phyloP scores from a whole-genome alignment of 2,329 filamentous ascomycete species.

The Xylariaceae sp. region DNA sequence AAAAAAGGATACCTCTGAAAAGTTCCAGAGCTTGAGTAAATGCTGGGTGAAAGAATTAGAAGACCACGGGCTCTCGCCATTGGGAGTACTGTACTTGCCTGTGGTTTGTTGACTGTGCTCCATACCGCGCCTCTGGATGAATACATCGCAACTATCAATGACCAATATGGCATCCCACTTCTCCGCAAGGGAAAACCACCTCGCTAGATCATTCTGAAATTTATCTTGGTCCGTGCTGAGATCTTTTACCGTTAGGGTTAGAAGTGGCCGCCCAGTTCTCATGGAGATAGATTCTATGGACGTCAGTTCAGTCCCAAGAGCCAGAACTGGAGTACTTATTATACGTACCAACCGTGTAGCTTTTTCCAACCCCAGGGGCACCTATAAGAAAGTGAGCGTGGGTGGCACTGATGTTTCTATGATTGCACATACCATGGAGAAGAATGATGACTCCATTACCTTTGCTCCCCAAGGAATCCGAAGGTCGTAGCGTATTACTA shows the following conservation, averaged over 20 bases:
- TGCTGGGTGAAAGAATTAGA: background rate
- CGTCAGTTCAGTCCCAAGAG: background rate
- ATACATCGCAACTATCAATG: background rate
- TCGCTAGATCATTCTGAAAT: background rate
- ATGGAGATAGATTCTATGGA: background rate
- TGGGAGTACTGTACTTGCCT: background rate
- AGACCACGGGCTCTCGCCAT: too few species aligned
- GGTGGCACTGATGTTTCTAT: background rate
- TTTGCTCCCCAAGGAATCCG: background rate
- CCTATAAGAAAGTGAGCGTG: background rate
- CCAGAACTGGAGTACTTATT: too few species aligned
- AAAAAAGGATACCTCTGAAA: background rate
- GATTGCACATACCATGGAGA: slow-evolving; percentile 1
- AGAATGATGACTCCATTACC: background rate
- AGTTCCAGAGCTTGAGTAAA: background rate
- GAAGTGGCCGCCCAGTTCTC: background rate
- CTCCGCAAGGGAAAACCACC: background rate
- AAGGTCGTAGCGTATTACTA: background rate
- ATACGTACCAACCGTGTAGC: background rate
- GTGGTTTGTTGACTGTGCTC: background rate
- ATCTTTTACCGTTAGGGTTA: background rate
- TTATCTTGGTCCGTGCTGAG: background rate
- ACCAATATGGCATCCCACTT: background rate
- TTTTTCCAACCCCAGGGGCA: slow-evolving; percentile 3
- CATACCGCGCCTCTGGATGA: background rate